Percentiles rank a stretch among this genome's conserved stretches.
phyloP scores from a whole-genome alignment of 768 basidiomycete genomes.

The Suillus spraguei region DNA sequence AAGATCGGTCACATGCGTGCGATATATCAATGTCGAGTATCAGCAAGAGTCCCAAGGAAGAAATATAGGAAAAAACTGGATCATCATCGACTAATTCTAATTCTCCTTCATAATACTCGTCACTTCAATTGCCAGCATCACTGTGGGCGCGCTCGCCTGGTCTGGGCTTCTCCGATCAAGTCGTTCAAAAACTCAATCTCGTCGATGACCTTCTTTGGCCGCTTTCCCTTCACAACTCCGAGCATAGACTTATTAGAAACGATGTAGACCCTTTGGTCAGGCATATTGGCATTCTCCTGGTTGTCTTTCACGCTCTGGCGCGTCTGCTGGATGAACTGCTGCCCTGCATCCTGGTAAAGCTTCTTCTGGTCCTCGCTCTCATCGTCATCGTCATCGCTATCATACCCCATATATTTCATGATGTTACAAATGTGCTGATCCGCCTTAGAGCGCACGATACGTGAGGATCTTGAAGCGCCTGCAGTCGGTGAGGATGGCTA shows the following conservation, averaged over 20 bases:
- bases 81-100: not conserved
- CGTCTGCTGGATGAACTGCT: constrained; percentile 32
- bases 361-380: constrained; percentile 15
- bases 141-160: not conserved
- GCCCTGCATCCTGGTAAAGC: constrained; percentile 26
- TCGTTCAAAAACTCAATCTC: constrained; percentile 30
- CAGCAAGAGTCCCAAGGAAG: not conserved
- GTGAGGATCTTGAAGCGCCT: constrained; percentile 34
- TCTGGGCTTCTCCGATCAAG: constrained; percentile 23
- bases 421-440: constrained; percentile 34
- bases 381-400: constrained; percentile 22
- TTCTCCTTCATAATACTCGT: not conserved
- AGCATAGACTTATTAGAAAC: constrained; percentile 27
- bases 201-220: constrained; percentile 28
- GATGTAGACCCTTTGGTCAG: constrained; percentile 32
- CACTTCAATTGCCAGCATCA: not conserved
- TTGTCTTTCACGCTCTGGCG: constrained; percentile 25
- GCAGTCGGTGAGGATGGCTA: constrained; percentile 35
- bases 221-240: constrained; percentile 27
- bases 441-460: constrained; percentile 39
- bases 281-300: constrained; percentile 25
- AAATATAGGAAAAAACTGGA: not conserved
- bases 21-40: not conserved
- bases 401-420: constrained; percentile 30
- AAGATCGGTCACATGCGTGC: not conserved